Evolutionary conservation across 495 filamentous ascomycete genomes (phyloP).

Genomic region (Aspergillus ostianus): DNA sequence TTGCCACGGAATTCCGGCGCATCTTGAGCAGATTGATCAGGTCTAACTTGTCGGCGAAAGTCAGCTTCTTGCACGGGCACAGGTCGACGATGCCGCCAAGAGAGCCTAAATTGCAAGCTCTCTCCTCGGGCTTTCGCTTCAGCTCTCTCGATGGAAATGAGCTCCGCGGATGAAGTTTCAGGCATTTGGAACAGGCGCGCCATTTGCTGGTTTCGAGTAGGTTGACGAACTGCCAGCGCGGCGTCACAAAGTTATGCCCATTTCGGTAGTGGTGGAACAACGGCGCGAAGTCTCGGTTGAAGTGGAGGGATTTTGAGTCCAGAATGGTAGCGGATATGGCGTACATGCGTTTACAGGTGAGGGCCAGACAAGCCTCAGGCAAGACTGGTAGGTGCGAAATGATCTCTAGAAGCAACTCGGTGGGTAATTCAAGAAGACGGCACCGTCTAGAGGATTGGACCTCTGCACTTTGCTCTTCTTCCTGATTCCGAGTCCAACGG

Average conservation of each 20-base stretch:
- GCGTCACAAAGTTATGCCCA: conserved; percentile 39
- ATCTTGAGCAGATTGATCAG: conserved; percentile 35
- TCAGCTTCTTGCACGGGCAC: conserved; percentile 49
- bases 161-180: conserved; percentile 43
- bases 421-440: conserved; percentile 43
- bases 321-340: conserved; percentile 37
- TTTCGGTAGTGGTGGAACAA: conserved; percentile 47
- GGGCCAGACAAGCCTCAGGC: conserved; percentile 41
- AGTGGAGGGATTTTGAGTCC: conserved; percentile 37
- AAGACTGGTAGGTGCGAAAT: conserved; percentile 38
- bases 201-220: conserved; percentile 40
- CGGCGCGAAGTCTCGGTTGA: conserved; percentile 45
- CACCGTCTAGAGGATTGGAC: conserved; percentile 26
- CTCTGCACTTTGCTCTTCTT: conserved; percentile 17
- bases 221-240: conserved; percentile 44
- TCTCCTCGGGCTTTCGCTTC: conserved; percentile 34
- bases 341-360: conserved; percentile 46
- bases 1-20: conserved; percentile 29
- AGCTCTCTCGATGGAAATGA: conserved; percentile 39
- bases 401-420: conserved; percentile 44
- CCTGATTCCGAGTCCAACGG: conserved; percentile 24
- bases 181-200: conserved; percentile 43
- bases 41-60: conserved; percentile 43
- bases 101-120: conserved; percentile 41
- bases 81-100: conserved; percentile 45